Evolutionary conservation across 805 yeast species (phyloP).

Genomic region (Clavispora carvajalis): DNA sequence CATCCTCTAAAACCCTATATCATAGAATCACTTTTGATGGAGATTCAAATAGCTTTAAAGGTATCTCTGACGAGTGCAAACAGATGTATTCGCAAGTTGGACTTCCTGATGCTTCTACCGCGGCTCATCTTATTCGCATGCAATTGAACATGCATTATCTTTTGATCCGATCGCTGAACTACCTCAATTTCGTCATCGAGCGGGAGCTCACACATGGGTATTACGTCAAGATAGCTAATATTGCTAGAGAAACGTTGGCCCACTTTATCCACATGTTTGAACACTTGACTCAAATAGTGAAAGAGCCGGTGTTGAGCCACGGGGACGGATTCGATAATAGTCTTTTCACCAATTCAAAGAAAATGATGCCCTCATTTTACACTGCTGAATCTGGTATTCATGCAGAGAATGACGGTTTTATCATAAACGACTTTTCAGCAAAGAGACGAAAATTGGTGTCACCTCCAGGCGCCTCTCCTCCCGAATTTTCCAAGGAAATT

Average conservation of each 20-base stretch:
- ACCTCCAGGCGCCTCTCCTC: constrained; percentile 2
- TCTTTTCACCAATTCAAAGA: constrained; percentile 2
- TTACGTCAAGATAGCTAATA: constrained; percentile 30
- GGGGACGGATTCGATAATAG: constrained; percentile 5
- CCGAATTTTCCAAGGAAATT: constrained; percentile 12
- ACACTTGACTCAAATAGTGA: constrained; percentile 24
- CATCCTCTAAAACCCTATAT: constrained; percentile 24
- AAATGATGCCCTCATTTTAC: not conserved
- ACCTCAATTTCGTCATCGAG: constrained; percentile 35
- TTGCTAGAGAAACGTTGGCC: constrained; percentile 33
- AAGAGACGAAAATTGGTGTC: constrained; percentile 23
- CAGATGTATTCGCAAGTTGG: constrained; percentile 26
- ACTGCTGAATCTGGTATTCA: constrained; percentile 25
- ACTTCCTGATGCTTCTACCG: constrained; percentile 34
- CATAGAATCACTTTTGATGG: constrained; percentile 23
- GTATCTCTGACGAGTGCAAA: constrained; percentile 12
- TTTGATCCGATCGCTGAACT: constrained; percentile 38
- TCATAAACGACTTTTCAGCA: constrained; percentile 39
- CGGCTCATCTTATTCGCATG: constrained; percentile 35
- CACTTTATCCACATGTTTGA: constrained; percentile 34
- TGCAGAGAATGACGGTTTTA: constrained; percentile 42
- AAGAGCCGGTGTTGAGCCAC: not conserved
- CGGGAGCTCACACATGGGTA: constrained; percentile 32
- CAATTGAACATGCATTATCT: constrained; percentile 42
- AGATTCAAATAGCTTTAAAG: constrained; percentile 4